These are phyloP conservation scores for Forsythia viridissima DNA, from an alignment of 257 asterid genomes.

Conservation along the genomic window DNA sequence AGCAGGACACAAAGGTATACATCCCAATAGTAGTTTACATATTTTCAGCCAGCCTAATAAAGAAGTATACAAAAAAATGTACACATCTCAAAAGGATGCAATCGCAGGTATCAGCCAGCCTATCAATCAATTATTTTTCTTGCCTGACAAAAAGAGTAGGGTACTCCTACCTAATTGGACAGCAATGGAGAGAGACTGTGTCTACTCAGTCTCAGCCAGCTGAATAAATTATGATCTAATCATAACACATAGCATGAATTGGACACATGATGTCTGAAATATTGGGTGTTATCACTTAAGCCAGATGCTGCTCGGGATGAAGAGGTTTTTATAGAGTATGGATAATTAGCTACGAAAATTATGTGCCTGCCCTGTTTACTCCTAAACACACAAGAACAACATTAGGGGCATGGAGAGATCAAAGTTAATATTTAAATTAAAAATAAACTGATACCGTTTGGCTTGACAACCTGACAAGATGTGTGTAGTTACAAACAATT, in stretches of 20 bases:
- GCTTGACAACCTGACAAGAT: not conserved
- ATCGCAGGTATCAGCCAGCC: not conserved
- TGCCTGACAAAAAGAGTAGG: too few species aligned
- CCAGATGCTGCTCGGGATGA: too few species aligned
- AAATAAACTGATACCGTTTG: not conserved
- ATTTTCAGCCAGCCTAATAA: not conserved
- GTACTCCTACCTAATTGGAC: too few species aligned
- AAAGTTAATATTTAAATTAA: too few species aligned
- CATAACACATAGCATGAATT: not conserved
- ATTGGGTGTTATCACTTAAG: not conserved
- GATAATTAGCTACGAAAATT: too few species aligned
- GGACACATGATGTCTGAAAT: not conserved
- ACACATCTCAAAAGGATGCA: too few species aligned
- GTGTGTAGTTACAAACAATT: not conserved
- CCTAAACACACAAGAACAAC: too few species aligned
- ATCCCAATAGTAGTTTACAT: too few species aligned
- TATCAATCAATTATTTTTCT: not conserved
- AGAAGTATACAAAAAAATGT: not conserved
- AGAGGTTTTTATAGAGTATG: too few species aligned
- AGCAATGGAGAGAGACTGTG: too few species aligned
- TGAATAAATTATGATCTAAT: not conserved
- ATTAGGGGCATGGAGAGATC: not conserved
- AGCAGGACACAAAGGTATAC: constrained; percentile 12
- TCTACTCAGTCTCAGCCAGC: not conserved
- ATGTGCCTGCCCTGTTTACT: too few species aligned